These are phyloP conservation scores for Saururus chinensis DNA, from an alignment of 164 flowering plant species.

Conservation along the genomic window DNA sequence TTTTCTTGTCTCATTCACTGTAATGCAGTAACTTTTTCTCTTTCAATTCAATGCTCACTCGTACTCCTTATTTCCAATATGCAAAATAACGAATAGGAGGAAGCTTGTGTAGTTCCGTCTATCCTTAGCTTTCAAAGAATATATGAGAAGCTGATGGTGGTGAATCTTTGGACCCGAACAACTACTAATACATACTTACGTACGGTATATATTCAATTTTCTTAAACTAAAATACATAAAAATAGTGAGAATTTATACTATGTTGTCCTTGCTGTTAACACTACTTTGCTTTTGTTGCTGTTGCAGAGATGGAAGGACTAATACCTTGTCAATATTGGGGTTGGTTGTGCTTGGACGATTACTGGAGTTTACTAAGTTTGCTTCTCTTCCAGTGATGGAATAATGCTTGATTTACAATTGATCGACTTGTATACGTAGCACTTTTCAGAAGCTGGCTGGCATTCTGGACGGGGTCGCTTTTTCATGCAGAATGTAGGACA, in stretches of 20 bases:
- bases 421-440: no score
- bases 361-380: slow-evolving; percentile 97
- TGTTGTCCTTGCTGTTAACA: background rate
- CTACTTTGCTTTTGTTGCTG: background rate
- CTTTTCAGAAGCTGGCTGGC: no score
- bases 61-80: no score
- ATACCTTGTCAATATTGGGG: slow-evolving; percentile 90
- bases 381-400: slow-evolving; percentile 95
- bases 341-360: slow-evolving; percentile 87
- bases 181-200: slow-evolving; percentile 67
- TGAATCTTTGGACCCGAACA: slow-evolving; percentile 71
- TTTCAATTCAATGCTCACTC: no score
- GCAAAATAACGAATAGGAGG: no score
- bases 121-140: no score
- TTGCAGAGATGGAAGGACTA: slow-evolving; percentile 96
- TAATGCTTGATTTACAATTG: no score
- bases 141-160: slow-evolving; percentile 81
- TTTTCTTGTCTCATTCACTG: no score
- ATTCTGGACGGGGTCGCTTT: no score
- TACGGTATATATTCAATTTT: slow-evolving; percentile 52
- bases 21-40: no score
- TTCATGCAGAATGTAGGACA: no score
- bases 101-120: no score
- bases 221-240: background rate
- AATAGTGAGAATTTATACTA: background rate